Conservation (phyloP, 208 protist species). For the Leishmania amazonensis region DNA sequence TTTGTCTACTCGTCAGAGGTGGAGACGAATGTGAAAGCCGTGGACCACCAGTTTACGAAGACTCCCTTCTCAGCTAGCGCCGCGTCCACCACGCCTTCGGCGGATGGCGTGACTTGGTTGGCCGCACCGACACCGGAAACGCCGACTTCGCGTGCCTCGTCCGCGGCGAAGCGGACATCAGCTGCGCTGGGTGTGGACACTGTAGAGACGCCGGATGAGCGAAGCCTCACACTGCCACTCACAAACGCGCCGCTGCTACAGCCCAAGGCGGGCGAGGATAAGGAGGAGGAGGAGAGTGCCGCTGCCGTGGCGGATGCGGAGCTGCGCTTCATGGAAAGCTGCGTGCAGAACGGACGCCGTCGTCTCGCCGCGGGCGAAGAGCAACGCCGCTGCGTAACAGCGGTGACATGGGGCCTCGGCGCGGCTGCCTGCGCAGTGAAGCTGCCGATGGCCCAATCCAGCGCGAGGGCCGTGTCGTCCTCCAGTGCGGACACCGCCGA, state of each 20-base stretch:
- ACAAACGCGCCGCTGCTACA: not conserved
- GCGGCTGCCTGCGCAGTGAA: slow-evolving; percentile 42
- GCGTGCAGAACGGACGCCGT: slow-evolving; percentile 9
- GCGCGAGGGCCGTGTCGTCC: no score
- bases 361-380: slow-evolving; percentile 28
- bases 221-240: not conserved
- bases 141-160: not conserved
- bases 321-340: slow-evolving; percentile 28
- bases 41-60: not conserved
- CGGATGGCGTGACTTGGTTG: not conserved
- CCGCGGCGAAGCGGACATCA: not conserved
- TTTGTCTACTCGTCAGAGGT: not conserved
- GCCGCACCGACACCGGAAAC: not conserved
- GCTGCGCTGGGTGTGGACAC: not conserved
- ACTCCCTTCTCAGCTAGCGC: not conserved
- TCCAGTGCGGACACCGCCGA: not conserved
- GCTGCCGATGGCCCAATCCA: slow-evolving; percentile 2
- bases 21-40: not conserved
- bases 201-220: not conserved
- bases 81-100: not conserved
- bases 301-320: slow-evolving; percentile 11
- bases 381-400: slow-evolving; percentile 30
- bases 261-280: not conserved
- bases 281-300: not conserved
- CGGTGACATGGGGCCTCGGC: slow-evolving; percentile 74